These are phyloP conservation scores for Trypanosoma avium DNA, from an alignment of 208 protist genomes.

Conservation along the genomic window DNA sequence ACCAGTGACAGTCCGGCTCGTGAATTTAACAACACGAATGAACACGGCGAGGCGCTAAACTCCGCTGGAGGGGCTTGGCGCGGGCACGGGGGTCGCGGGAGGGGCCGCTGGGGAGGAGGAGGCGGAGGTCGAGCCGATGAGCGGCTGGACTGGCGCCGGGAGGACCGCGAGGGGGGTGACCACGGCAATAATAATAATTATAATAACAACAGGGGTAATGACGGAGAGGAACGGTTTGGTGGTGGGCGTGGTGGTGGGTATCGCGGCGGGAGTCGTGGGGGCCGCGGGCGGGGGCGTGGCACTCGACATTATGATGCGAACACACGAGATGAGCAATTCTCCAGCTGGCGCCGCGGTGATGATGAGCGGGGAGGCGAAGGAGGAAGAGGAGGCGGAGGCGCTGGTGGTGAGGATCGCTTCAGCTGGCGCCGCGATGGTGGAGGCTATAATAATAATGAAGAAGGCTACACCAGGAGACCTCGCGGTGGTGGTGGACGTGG, in stretches of 20 bases:
- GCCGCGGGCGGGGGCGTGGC: constrained; percentile 25
- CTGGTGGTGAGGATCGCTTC: background rate
- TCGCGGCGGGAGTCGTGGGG: constrained; percentile 3
- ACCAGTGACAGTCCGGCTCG: constrained; percentile 26
- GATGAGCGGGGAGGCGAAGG: constrained; percentile 25
- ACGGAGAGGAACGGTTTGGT: no score
- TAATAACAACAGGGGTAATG: no score
- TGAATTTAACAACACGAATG: constrained; percentile 21
- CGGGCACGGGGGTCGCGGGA: constrained; percentile 41
- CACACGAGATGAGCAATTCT: constrained; percentile 4
- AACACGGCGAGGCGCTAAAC: constrained; percentile 18
- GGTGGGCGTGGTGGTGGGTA: constrained; percentile 21
- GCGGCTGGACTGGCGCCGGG: constrained; percentile 18
- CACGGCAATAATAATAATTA: no score
- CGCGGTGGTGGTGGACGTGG: constrained; percentile 30
- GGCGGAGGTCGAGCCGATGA: no score
- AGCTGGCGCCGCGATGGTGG: background rate
- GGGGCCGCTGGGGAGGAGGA: constrained; percentile 24
- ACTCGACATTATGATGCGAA: constrained; percentile 27
- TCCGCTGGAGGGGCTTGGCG: constrained; percentile 23
- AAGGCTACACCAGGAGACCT: constrained; percentile 3
- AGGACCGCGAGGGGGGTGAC: constrained; percentile 8
- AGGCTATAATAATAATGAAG: background rate
- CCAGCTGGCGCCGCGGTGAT: constrained; percentile 16
- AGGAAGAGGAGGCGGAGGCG: background rate